Percentiles rank a stretch among this genome's conserved stretches.
These are phyloP conservation scores for Verticillium isaacii DNA, from an alignment of 2,329 filamentous ascomycete genomes.

Conservation along the genomic window DNA sequence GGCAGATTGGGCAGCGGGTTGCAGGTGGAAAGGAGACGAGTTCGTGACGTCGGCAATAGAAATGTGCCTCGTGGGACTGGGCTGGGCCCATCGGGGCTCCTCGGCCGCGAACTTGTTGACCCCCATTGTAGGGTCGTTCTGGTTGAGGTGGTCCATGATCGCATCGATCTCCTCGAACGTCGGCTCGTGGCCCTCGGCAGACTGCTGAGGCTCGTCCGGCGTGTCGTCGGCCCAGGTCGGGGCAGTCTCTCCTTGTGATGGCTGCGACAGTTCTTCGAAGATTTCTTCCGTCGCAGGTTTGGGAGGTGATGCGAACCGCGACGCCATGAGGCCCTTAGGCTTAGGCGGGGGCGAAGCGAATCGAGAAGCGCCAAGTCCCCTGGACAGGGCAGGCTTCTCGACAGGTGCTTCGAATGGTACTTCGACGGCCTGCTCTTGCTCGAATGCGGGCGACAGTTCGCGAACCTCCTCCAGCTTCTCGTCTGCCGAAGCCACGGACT, in stretches of 20 bases:
- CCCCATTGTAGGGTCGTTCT: constrained; percentile 67
- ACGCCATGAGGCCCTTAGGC: constrained; percentile 35
- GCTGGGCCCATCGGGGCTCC: constrained; percentile 40
- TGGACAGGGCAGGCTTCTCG: constrained; percentile 17
- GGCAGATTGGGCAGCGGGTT: constrained; percentile 48
- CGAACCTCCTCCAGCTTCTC: neutral
- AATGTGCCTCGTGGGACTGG: constrained; percentile 33
- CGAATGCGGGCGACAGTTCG: neutral
- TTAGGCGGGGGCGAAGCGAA: constrained; percentile 41
- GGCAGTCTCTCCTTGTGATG: neutral
- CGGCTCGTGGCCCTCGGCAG: constrained; percentile 26
- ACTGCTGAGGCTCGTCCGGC: neutral
- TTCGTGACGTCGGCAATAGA: constrained; percentile 32
- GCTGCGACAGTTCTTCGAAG: neutral
- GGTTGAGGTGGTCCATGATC: constrained; percentile 81
- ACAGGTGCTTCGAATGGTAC: neutral
- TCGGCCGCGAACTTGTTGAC: constrained; percentile 55
- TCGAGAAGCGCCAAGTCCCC: constrained; percentile 41
- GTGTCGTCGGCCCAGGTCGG: neutral
- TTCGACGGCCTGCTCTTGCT: neutral
- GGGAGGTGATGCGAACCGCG: constrained; percentile 37
- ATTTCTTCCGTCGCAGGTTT: constrained; percentile 5
- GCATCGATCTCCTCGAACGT: constrained; percentile 86
- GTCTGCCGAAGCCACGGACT: neutral
- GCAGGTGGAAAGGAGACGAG: constrained; percentile 48